Percentiles rank a stretch among this genome's conserved stretches.
Evolutionary conservation across 2,329 filamentous ascomycete genomes (phyloP).

Genomic region (Cyphellophora attinorum): DNA sequence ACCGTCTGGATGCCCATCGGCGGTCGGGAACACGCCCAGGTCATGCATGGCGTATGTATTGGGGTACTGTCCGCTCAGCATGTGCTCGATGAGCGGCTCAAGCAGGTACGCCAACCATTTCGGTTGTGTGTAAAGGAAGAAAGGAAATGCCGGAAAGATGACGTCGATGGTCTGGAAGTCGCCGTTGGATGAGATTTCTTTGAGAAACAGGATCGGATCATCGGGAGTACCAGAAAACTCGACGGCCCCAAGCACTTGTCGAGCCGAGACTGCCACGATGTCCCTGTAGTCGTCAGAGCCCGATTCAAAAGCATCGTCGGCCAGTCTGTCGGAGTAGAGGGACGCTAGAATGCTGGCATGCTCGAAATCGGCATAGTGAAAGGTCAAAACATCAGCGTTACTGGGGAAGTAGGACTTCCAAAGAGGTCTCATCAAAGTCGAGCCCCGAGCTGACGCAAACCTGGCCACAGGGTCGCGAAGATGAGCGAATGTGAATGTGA

Average conservation of each 20-base stretch:
- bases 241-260: slow-evolving; percentile 71
- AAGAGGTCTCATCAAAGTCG: slow-evolving; percentile 68
- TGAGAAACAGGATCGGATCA: slow-evolving; percentile 66
- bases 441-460: slow-evolving; percentile 64
- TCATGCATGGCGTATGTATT: slow-evolving; percentile 76
- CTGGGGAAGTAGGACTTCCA: slow-evolving; percentile 67
- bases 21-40: slow-evolving; percentile 62
- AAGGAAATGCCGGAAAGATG: slow-evolving; percentile 77
- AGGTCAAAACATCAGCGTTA: slow-evolving; percentile 55
- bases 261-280: slow-evolving; percentile 66
- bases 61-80: slow-evolving; percentile 72
- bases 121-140: slow-evolving; percentile 78
- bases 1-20: slow-evolving; percentile 63
- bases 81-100: slow-evolving; percentile 72
- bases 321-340: slow-evolving; percentile 66
- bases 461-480: slow-evolving; percentile 72
- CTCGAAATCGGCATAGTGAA: slow-evolving; percentile 66
- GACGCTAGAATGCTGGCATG: slow-evolving; percentile 53
- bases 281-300: slow-evolving; percentile 68
- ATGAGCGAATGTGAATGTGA: slow-evolving; percentile 67
- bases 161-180: slow-evolving; percentile 82
- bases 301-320: slow-evolving; percentile 61
- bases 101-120: slow-evolving; percentile 70
- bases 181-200: slow-evolving; percentile 77
- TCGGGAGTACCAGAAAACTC: slow-evolving; percentile 64